phyloP scores from a whole-genome alignment of 2,329 filamentous ascomycete species.

The Microcyclospora tardicrescens region DNA sequence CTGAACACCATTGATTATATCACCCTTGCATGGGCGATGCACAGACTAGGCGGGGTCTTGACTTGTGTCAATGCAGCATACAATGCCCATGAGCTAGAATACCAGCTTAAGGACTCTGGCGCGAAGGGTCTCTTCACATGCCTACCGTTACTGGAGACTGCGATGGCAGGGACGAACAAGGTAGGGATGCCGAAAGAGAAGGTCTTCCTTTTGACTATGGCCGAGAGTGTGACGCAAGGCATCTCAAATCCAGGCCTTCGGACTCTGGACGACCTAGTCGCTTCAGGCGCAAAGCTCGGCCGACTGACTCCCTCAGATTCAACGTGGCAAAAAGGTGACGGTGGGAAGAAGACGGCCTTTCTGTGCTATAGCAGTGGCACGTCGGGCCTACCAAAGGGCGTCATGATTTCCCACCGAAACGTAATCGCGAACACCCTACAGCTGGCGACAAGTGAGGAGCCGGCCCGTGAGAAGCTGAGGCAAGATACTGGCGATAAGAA shows the following conservation, averaged over 20 bases:
- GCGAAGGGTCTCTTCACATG: constrained; percentile 63
- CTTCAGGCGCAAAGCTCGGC: constrained; percentile 44
- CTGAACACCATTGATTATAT: constrained; percentile 74
- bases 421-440: constrained; percentile 67
- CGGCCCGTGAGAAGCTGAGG: constrained; percentile 23
- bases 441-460: constrained; percentile 39
- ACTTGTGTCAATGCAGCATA: constrained; percentile 67
- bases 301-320: constrained; percentile 37
- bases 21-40: constrained; percentile 58
- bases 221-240: constrained; percentile 40
- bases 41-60: constrained; percentile 60
- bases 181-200: constrained; percentile 49
- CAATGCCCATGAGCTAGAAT: constrained; percentile 53
- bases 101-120: constrained; percentile 57
- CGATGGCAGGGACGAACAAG: constrained; percentile 50
- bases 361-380: constrained; percentile 73
- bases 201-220: constrained; percentile 57
- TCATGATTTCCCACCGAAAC: constrained; percentile 70
- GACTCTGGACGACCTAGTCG: constrained; percentile 53
- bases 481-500: constrained; percentile 13
- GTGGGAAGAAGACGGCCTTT: constrained; percentile 56
- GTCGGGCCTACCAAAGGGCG: constrained; percentile 59
- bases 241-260: constrained; percentile 41
- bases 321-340: constrained; percentile 51
- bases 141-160: constrained; percentile 49